These are phyloP conservation scores for Starmerella riodocensis DNA, from an alignment of 805 yeast species.

Conservation along the genomic window DNA sequence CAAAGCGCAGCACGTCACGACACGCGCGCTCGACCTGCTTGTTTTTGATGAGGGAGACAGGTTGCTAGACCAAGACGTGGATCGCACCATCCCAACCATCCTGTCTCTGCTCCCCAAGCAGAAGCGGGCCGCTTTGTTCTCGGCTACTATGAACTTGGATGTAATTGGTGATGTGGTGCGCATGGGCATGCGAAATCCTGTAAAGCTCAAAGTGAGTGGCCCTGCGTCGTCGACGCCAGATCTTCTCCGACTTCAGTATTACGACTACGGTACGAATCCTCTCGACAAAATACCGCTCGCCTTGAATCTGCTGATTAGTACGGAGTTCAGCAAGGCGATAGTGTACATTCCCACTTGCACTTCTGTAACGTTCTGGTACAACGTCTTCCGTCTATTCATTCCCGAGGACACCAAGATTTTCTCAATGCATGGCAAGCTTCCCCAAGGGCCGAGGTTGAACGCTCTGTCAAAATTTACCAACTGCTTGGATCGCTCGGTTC, in stretches of 20 bases:
- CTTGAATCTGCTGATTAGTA: slow-evolving; percentile 39
- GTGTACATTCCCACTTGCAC: slow-evolving; percentile 88
- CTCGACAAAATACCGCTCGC: slow-evolving; percentile 47
- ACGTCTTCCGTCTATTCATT: slow-evolving; percentile 13
- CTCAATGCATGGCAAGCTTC: slow-evolving; percentile 83
- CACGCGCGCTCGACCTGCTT: slow-evolving; percentile 53
- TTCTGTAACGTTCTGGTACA: slow-evolving; percentile 56
- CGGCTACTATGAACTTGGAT: slow-evolving; percentile 71
- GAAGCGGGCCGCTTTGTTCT: slow-evolving; percentile 82
- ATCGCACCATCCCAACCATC: slow-evolving; percentile 52
- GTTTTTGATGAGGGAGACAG: slow-evolving; percentile 91
- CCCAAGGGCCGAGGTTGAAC: slow-evolving; percentile 63
- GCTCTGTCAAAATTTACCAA: slow-evolving; percentile 52
- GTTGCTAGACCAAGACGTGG: slow-evolving; percentile 64
- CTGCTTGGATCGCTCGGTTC: slow-evolving; percentile 37
- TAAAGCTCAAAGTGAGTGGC: slow-evolving; percentile 59
- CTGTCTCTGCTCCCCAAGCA: slow-evolving; percentile 69
- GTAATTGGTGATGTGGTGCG: slow-evolving; percentile 69
- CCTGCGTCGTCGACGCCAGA: slow-evolving; percentile 35
- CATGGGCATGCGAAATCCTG: slow-evolving; percentile 89
- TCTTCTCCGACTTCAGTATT: slow-evolving; percentile 39
- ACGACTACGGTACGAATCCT: slow-evolving; percentile 44
- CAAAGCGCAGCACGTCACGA: slow-evolving; percentile 40
- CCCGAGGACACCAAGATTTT: slow-evolving; percentile 32
- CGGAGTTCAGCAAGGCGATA: slow-evolving; percentile 62